Evolutionary conservation across 1,284 basidiomycete species (phyloP), one percentile per base, ranked within the genome.

Genomic region (Boletus smithii): DNA sequence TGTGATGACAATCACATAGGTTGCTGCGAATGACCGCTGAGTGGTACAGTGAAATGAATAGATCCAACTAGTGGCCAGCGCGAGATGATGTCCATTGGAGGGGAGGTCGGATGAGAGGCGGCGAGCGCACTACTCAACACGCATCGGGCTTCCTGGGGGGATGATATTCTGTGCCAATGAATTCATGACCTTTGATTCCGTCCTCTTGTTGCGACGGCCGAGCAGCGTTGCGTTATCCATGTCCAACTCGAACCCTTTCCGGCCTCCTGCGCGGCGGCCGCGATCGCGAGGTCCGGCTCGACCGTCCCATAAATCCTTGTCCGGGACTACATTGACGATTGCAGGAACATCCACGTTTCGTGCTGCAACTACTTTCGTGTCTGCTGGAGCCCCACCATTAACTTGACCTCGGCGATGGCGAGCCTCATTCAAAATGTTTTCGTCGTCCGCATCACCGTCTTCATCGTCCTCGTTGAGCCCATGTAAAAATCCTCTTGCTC

Each of bases 401-500:
- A 35, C 69, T 65, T 62, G 71, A 49, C 70, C 76, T 55, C 74
- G 77, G 61, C 72, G 80, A 52, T 69, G 74, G 48, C 69, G 72
- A 7, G 73, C 74, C 39, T 75, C 72, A 18, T 73, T 73, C 17
- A 77, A 49, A 23, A 74, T 65, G 17, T 65, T 69, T 5, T 76
- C 73, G 9, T 77, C 75, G 17, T 81, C 79, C 1, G 73, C 73
- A 24, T 51, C 62, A 2, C 18, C 51, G 6, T 68, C 66, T 63
- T 94, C 91, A 51, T 95, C 93, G 54, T 95, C 93, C 64, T 97
- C 95, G 69, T 98, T 97, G 55, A 99, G 78, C 14, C 88, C 90
- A 17, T 77, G 76, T 22, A 98, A 73, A 74, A 88, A 91, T 5
- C 90, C 90, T 41, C 86, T 79, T 14, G 77, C 76, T n/a, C 89